Percentiles rank a stretch among this genome's conserved stretches.
Conservation (phyloP, 768 basidiomycete genomes). For the Mycena galericulata region DNA sequence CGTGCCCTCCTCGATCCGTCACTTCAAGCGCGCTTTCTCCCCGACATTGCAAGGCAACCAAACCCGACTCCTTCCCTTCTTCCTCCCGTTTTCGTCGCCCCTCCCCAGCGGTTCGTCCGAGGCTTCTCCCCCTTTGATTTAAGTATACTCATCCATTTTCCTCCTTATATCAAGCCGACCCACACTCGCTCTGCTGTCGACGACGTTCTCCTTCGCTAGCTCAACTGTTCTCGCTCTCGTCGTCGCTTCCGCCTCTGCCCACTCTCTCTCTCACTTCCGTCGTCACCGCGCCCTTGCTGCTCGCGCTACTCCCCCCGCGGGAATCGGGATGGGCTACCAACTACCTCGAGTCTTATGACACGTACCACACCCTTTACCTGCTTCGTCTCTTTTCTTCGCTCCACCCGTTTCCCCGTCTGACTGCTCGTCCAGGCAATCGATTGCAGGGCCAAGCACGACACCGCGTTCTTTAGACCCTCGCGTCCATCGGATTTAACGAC, state of each 20-base stretch:
- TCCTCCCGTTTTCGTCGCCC: slow-evolving; percentile 34
- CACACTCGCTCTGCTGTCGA: slow-evolving; percentile 44
- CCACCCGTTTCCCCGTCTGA: not conserved
- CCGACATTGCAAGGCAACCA: too few species aligned
- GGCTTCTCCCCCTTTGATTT: slow-evolving; percentile 32
- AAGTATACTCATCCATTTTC: slow-evolving; percentile 38
- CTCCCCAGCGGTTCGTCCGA: slow-evolving; percentile 40
- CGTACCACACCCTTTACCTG: slow-evolving; percentile 73
- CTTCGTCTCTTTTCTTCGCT: slow-evolving; percentile 40
- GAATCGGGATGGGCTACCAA: slow-evolving; percentile 58
- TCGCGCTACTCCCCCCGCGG: slow-evolving; percentile 52
- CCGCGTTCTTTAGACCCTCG: slow-evolving; percentile 82
- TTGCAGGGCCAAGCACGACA: slow-evolving; percentile 61
- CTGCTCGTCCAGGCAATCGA: slow-evolving; percentile 48
- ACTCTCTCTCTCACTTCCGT: slow-evolving; percentile 40
- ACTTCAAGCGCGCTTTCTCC: too few species aligned
- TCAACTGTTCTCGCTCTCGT: slow-evolving; percentile 58
- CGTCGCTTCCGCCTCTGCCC: slow-evolving; percentile 51
- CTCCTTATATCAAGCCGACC: slow-evolving; percentile 44
- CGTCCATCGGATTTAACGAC: slow-evolving; percentile 92
- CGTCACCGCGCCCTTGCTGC: slow-evolving; percentile 48
- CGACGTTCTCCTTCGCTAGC: slow-evolving; percentile 55
- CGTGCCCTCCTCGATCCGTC: too few species aligned
- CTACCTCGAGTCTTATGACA: slow-evolving; percentile 64
- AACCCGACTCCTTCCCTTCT: not conserved